phyloP scores from a whole-genome alignment of 2,329 filamentous ascomycete species.

The Stromatinia cepivora region DNA sequence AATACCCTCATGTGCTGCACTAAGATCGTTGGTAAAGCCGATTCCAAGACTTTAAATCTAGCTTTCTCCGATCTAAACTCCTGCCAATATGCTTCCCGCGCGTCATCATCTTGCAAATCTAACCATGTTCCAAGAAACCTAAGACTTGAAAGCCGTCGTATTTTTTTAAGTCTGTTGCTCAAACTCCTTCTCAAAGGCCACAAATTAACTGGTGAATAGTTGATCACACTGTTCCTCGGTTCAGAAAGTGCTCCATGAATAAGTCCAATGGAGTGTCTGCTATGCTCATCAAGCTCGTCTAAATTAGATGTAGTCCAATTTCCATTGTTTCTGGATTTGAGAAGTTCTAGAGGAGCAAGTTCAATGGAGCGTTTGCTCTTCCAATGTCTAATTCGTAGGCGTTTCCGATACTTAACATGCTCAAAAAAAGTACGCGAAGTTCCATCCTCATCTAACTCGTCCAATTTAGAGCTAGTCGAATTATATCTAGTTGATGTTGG shows the following conservation, averaged over 20 bases:
- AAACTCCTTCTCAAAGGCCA: neutral
- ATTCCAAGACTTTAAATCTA: neutral
- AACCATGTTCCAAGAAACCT: slow-evolving; percentile 29
- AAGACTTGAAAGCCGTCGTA: slow-evolving; percentile 12
- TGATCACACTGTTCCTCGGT: neutral
- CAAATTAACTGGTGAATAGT: neutral
- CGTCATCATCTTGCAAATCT: slow-evolving; percentile 22
- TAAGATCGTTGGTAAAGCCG: slow-evolving; percentile 27
- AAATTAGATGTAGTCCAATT: neutral
- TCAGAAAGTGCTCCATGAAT: neutral
- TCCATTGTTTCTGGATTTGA: neutral
- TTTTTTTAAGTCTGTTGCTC: slow-evolving; percentile 11
- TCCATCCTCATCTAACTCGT: neutral
- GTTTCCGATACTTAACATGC: neutral
- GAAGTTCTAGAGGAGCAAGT: neutral
- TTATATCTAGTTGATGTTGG: neutral
- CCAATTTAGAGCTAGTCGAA: slow-evolving; percentile 1
- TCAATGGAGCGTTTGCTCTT: neutral
- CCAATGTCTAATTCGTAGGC: neutral
- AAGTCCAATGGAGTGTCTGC: neutral
- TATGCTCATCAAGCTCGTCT: neutral
- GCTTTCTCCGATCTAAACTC: slow-evolving; percentile 1
- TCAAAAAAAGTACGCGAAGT: neutral
- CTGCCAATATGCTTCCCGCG: slow-evolving; percentile 25
- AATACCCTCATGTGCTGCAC: slow-evolving; percentile 26